These are phyloP conservation scores for Trypanosoma boissoni DNA, from an alignment of 208 protist species.

Conservation along the genomic window DNA sequence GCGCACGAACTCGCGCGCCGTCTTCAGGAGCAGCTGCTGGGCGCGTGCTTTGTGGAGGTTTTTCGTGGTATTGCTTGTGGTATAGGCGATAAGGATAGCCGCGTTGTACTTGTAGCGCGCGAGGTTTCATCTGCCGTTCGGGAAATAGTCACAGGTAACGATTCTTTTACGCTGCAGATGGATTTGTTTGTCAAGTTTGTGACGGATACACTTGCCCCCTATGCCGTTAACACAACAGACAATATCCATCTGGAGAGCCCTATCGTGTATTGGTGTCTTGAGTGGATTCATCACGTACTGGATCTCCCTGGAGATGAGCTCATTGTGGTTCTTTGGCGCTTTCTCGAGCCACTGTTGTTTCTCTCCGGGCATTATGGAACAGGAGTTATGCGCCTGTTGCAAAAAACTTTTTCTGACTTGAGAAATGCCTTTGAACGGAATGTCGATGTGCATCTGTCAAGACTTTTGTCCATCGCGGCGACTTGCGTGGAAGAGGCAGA, in stretches of 20 bases:
- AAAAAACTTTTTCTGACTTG: conserved; percentile 25
- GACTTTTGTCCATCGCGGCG: conserved; percentile 20
- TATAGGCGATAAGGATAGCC: conserved; percentile 58
- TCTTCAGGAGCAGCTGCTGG: conserved; percentile 35
- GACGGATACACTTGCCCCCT: conserved; percentile 35
- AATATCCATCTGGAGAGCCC: conserved; percentile 12
- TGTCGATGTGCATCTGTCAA: conserved; percentile 17
- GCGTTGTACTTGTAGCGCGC: conserved; percentile 43
- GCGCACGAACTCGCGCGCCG: conserved; percentile 49
- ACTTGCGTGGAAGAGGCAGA: conserved; percentile 24
- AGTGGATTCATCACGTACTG: conserved; percentile 54
- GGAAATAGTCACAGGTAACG: conserved; percentile 43
- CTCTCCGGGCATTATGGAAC: conserved; percentile 29
- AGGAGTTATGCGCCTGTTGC: conserved; percentile 11
- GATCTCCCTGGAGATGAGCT: conserved; percentile 49
- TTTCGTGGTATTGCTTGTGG: conserved; percentile 50
- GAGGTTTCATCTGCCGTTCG: conserved; percentile 61
- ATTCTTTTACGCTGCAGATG: conserved; percentile 29
- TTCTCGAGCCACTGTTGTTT: conserved; percentile 42
- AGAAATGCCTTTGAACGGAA: conserved; percentile 18
- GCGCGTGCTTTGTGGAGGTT: conserved; percentile 43
- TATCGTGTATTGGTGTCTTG: conserved; percentile 44
- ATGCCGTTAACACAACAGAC: conserved; percentile 9
- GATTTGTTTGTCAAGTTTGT: conserved; percentile 44
- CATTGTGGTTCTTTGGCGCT: conserved; percentile 32